Base-by-base conservation (phyloP, 768 basidiomycete genomes). In the Dendrothele bispora region DNA sequence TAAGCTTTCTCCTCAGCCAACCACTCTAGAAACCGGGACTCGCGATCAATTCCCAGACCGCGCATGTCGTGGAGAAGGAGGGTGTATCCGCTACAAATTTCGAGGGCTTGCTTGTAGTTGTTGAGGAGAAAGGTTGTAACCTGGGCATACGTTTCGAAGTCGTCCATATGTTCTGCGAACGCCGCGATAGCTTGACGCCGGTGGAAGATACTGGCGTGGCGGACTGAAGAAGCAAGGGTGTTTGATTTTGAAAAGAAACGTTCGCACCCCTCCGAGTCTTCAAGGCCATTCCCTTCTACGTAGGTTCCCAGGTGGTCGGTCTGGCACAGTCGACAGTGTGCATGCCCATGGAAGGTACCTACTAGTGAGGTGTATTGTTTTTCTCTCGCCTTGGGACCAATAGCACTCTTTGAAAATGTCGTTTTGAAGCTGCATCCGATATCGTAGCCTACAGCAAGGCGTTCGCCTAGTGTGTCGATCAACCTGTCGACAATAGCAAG, bases 381-480 rank as follows among this genome's bases (percentile, higher is more conserved):
- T 4, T 22, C 30, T 20, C 27, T 7, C 10, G 44, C 44, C 4
- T 36, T 21, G 15, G 44, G 14, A 4, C 10, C 22, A 3, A 65
- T 49, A 1, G 48, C 20, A 47, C 59, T 64, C 2, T 50, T 49
- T 3, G 26, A 34, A 6, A 67, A 28, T 5, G 53, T 64, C 8
- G 37, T 59, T 12, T 35, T 17, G 46, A 61, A 61, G 25, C 55
- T 56, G 38, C 59, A 63, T 2, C 52, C 50, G 40, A 61, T 60
- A 36, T 64, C 55, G 28, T 63, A 64, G 14, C 37, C 39, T 17
- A 29, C 17, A 18, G 43, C 49, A 8, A 56, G 20, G 8, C 40
- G 26, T 7, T 44, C 29, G 15, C n/a, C 12, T 17, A 36, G 39
- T 7, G 37, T 10, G 7, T 25, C 42, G 10, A 62, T 44, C 3